Percentiles rank a stretch among this genome's conserved stretches.
Evolutionary conservation across 805 yeast genomes (phyloP).

Genomic region (Kodamaea hsintzibuensis): DNA sequence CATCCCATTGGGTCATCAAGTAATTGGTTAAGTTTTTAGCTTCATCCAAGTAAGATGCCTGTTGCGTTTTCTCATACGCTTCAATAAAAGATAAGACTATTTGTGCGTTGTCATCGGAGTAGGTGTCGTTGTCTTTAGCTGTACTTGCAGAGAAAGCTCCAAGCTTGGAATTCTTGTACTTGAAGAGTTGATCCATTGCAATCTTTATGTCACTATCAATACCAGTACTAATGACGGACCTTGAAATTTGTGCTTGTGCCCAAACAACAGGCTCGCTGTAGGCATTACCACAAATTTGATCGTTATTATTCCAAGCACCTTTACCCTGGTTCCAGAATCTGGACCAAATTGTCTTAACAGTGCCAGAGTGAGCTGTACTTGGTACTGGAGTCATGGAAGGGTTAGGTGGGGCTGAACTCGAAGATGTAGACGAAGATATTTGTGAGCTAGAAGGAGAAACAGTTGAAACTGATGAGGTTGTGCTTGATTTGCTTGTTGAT

Average conservation of each 20-base stretch:
- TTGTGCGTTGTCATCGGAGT: constrained; percentile 32
- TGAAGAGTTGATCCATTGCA: constrained; percentile 15
- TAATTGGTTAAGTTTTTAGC: constrained; percentile 20
- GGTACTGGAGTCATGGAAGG: constrained; percentile 3
- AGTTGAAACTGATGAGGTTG: not conserved
- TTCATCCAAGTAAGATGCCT: constrained; percentile 17
- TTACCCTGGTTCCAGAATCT: constrained; percentile 21
- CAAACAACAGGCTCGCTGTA: constrained; percentile 24
- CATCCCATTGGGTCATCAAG: constrained; percentile 22
- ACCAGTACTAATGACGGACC: constrained; percentile 18
- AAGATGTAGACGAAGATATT: not conserved
- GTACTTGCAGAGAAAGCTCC: constrained; percentile 27
- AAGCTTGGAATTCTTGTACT: constrained; percentile 18
- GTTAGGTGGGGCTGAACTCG: not conserved
- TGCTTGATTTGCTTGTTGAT: not conserved
- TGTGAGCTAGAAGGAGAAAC: not conserved
- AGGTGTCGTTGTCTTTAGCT: constrained; percentile 23
- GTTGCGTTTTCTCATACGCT: constrained; percentile 21
- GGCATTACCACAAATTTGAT: constrained; percentile 17
- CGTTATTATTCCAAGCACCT: constrained; percentile 19
- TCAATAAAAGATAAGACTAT: constrained; percentile 28
- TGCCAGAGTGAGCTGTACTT: constrained; percentile 2
- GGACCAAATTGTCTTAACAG: constrained; percentile 18
- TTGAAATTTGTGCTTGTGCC: constrained; percentile 29
- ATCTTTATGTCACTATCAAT: constrained; percentile 13